Conservation (phyloP, 1,284 basidiomycete species). For the Bondarzewia mesenterica region DNA sequence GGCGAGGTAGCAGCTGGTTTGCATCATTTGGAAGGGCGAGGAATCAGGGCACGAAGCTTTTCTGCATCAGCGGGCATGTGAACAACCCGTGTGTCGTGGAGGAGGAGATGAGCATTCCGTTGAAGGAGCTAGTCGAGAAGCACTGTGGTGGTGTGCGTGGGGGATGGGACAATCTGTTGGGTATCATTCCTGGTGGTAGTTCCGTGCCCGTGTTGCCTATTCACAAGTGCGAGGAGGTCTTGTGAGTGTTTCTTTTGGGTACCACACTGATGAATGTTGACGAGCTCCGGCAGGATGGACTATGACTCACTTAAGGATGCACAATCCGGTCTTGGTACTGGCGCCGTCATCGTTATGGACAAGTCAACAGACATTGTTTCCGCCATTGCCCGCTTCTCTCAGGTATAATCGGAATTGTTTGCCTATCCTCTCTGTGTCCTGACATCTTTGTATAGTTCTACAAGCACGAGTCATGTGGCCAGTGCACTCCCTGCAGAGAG, state of each 20-base stretch:
- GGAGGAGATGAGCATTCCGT: constrained; percentile 98
- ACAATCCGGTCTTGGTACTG: constrained; percentile 91
- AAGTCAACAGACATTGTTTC: constrained; percentile 91
- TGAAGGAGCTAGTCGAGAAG: constrained; percentile 91
- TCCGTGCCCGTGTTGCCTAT: constrained; percentile 94
- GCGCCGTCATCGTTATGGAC: constrained; percentile 99
- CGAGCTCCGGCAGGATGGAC: constrained; percentile 73
- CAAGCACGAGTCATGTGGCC: constrained; percentile 98
- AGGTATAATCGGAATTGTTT: constrained; percentile 30
- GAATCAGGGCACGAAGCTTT: constrained; percentile 95
- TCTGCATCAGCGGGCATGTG: constrained; percentile 94
- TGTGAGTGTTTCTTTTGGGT: constrained; percentile 43
- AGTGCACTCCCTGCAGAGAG: constrained; percentile 95
- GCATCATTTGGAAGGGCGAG: constrained; percentile 86
- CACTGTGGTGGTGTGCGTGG: constrained; percentile 94
- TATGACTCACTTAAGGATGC: constrained; percentile 97
- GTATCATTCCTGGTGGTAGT: constrained; percentile 91
- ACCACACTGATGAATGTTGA: constrained; percentile 7
- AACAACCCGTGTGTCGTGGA: constrained; percentile 98
- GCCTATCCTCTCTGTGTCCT: not conserved
- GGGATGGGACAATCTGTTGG: constrained; percentile 94
- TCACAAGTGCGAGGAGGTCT: constrained; percentile 72
- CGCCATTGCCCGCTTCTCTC: constrained; percentile 90
- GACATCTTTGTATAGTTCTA: constrained; percentile 55
- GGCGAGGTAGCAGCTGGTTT: constrained; percentile 91